Evolutionary conservation across 2,329 filamentous ascomycete genomes (phyloP).

Genomic region (Penicillium sumatraense): DNA sequence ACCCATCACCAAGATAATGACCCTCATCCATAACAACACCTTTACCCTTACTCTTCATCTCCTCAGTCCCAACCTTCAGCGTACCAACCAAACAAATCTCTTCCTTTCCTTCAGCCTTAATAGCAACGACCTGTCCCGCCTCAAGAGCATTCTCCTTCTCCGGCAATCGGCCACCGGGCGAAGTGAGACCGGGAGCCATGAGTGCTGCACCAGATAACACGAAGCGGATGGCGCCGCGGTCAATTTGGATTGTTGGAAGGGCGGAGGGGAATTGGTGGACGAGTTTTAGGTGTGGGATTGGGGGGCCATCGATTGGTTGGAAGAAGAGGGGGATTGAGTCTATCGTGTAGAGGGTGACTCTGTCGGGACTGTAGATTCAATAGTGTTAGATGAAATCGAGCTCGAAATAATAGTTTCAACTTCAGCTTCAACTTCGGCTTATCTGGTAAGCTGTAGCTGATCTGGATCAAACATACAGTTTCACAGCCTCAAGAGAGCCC

Average conservation of each 20-base stretch:
- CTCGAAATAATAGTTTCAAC: no score
- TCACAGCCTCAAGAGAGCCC: conserved; percentile 84
- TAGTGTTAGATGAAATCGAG: no score
- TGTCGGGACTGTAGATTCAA: conserved; percentile 79
- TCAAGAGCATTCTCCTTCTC: conserved; percentile 66
- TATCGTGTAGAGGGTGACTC: conserved; percentile 85
- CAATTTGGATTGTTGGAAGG: conserved; percentile 85
- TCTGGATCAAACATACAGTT: conserved; percentile 62
- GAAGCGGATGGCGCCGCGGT: conserved; percentile 95
- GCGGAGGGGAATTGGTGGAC: conserved; percentile 87
- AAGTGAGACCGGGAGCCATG: conserved; percentile 94
- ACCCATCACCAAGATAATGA: conserved; percentile 90
- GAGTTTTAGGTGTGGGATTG: conserved; percentile 86
- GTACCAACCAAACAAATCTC: conserved; percentile 87
- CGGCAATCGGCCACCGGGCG: conserved; percentile 78
- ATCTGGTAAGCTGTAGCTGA: no score
- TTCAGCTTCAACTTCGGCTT: no score
- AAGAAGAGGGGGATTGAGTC: conserved; percentile 82
- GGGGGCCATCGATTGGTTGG: conserved; percentile 76
- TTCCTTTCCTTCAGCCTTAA: conserved; percentile 91
- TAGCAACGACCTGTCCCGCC: conserved; percentile 81
- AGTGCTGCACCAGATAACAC: conserved; percentile 90
- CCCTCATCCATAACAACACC: conserved; percentile 91
- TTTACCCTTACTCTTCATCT: conserved; percentile 93
- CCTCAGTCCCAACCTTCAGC: conserved; percentile 81